Evolutionary conservation across 768 basidiomycete genomes (phyloP), one percentile per base, ranked within the genome.

Genomic region (Mycena epipterygia): DNA sequence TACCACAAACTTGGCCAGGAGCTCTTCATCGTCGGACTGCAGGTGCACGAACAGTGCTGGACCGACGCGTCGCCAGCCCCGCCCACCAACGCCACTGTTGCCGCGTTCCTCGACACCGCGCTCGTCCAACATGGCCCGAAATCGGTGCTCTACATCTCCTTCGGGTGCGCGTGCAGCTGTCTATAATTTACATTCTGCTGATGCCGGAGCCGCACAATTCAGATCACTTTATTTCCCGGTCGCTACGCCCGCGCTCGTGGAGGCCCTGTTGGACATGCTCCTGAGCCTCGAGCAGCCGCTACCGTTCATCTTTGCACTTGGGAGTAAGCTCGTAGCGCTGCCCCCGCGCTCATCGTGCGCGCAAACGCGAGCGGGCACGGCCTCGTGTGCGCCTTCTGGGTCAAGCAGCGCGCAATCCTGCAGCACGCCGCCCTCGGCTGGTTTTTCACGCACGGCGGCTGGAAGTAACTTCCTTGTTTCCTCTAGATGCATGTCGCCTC

Each of bases 201-300:
- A n/a, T n/a, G n/a, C n/a, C n/a, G n/a, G n/a, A n/a, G n/a, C n/a
- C n/a, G n/a, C n/a, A n/a, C n/a, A n/a, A n/a, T n/a, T n/a, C n/a
- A 70, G 69, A 16, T 71, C 70, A n/a, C 11, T 66, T 9, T 61
- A 23, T 27, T 71, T 71, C 53, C 70, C 70, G 1, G n/a, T 61
- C 35, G 58, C 64, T 21, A 65, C 56, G 25, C 63, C 41, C 3
- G 27, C 60, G n/a, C 64, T 32, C 16, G 33, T 71, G 42, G 58
- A 71, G 19, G 64, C 64, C 30, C 57, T 71, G 11, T 12, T 71
- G 16, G 39, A 48, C 9, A 63, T 64, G 2, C 64, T 71, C 19
- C 46, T 71, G 3, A n/a, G n/a, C n/a, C n/a, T n/a, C n/a, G 27
- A 66, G 25, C 16, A 60, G n/a, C 64, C 70, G 5, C 67, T 67